Percentiles rank a stretch among this genome's conserved stretches.
phyloP scores from a whole-genome alignment of 2,329 filamentous ascomycete species.

The Aspergillus brunneoviolaceus region DNA sequence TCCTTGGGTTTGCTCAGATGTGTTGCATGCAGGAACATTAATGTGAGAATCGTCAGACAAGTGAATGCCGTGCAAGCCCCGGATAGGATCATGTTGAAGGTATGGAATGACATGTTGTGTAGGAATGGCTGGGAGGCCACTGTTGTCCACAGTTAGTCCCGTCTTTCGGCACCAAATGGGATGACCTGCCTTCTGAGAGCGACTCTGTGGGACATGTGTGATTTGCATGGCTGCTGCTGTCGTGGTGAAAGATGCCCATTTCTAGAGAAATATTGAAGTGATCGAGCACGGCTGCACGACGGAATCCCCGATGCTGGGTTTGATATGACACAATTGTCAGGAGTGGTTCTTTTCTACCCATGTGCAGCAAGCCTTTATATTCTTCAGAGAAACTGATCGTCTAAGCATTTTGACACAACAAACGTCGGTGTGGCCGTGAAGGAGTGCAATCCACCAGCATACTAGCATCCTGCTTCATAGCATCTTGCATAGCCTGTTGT shows the following conservation, averaged over 20 bases:
- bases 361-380: background rate
- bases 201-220: background rate
- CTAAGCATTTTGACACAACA: too few relatives aligned
- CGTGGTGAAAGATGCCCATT: background rate
- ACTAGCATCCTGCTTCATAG: too few relatives aligned
- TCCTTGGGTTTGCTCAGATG: slow-evolving; percentile 44
- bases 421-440: too few relatives aligned
- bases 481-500: background rate
- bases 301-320: too few relatives aligned
- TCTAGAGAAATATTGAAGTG: background rate
- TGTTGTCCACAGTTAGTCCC: background rate
- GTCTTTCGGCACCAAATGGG: background rate
- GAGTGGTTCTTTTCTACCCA: background rate
- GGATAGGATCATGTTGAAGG: slow-evolving; percentile 40
- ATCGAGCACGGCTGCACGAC: too few relatives aligned
- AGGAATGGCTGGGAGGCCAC: slow-evolving; percentile 11
- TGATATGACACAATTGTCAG: too few relatives aligned
- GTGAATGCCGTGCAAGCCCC: slow-evolving; percentile 36
- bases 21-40: slow-evolving; percentile 39
- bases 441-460: too few relatives aligned
- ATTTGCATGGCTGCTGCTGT: background rate
- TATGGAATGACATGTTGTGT: slow-evolving; percentile 28
- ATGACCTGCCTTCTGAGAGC: background rate
- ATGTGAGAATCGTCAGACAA: slow-evolving; percentile 27
- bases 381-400: too few relatives aligned